These are phyloP conservation scores for Closterium sp. DNA, from an alignment of 139 green algal genomes.

Conservation along the genomic window DNA sequence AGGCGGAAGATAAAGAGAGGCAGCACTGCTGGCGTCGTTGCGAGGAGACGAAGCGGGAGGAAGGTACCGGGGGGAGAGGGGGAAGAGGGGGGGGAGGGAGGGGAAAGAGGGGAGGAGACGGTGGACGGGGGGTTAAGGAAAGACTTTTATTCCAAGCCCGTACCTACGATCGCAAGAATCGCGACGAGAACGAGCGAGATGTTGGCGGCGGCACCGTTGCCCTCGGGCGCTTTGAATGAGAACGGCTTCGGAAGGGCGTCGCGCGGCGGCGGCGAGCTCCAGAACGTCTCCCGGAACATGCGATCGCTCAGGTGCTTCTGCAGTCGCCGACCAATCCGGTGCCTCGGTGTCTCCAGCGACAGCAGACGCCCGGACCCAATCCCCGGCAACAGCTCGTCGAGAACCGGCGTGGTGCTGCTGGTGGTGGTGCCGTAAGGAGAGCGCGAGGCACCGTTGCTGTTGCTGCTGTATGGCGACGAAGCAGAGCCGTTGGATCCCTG, in stretches of 20 bases:
- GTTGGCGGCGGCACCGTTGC: neutral
- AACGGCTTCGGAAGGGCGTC: neutral
- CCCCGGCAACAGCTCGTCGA: neutral
- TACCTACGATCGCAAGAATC: neutral
- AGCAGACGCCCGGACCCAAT: neutral
- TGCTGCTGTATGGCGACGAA: neutral
- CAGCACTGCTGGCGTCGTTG: too few relatives aligned
- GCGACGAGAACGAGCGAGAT: neutral
- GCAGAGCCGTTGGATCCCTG: neutral
- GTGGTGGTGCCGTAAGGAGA: neutral
- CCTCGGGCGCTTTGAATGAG: neutral
- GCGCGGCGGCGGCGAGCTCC: neutral
- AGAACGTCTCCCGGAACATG: neutral
- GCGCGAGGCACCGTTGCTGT: neutral
- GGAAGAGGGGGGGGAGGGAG: too few relatives aligned
- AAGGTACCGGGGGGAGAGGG: neutral
- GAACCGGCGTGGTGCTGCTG: neutral
- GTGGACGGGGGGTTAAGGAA: too few relatives aligned
- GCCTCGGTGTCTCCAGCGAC: neutral
- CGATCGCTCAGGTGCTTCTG: neutral
- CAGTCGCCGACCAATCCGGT: neutral
- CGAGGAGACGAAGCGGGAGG: too few relatives aligned
- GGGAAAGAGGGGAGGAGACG: neutral
- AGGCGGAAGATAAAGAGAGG: too few relatives aligned
- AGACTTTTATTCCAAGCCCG: too few relatives aligned